Evolutionary conservation across 345 rosid species (phyloP), one percentile per base, ranked within the genome.

Genomic region (Adansonia digitata): DNA sequence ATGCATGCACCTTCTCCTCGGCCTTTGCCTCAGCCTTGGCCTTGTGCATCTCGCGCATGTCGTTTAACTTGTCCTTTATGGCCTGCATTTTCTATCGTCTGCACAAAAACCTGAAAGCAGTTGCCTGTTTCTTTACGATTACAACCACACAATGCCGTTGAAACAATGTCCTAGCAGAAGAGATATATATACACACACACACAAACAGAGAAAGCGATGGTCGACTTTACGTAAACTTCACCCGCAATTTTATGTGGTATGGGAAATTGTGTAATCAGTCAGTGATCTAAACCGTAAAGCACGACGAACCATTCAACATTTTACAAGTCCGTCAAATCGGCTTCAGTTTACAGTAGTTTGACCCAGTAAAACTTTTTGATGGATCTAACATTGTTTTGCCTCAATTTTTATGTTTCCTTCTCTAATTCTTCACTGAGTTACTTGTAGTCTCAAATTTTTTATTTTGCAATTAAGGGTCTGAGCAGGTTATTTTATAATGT

Each of bases 11-110:
- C 85, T 85, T 79, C 70, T 88, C 91, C 70, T 82, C 86, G 0
- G 86, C 86, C 80, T 55, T 88, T 17, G 89, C 89, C 3, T 85
- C 87, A 7, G 87, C 82, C 81, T 82, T 87, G 56, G 74, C 87
- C 84, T 84, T 86, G 72, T 77, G 86, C 78, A 75, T 74, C 48
- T 55, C 52, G 62, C 55, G 81, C 75, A 88, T 70, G 17, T 88
- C 92, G 5, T 73, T 76, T 0, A 86, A 27, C 77, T 86, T 88
- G 7, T 88, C 86, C 70, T 85, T 88, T 62, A 86, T 69, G 15
- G 85, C 79, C 81, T 88, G 92, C 92, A 86, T 88, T 59, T 53
- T 15, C 10, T 42, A 26, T 29, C 17, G 7, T 6, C 15, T 20
- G 27, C 22, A 11, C 26, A 66, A 66, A 43, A 66, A 31, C 70